Conservation (phyloP, 345 rosid genomes). For the Syzygium jambos region DNA sequence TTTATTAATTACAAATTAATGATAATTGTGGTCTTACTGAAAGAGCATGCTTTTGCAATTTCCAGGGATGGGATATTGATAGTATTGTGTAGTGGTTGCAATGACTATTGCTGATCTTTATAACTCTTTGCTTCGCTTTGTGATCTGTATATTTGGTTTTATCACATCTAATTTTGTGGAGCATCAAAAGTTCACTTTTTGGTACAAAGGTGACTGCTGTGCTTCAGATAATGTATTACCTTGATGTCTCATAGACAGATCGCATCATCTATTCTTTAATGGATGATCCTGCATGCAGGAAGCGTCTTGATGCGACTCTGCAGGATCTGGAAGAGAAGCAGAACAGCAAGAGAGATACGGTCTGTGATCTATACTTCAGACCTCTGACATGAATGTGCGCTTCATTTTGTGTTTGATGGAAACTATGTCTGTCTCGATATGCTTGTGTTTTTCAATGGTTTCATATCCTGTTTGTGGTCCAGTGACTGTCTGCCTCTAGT, state of each 20-base stretch:
- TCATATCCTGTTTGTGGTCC: background rate
- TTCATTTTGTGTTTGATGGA: background rate
- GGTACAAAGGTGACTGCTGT: background rate
- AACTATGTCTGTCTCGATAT: background rate
- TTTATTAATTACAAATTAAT: background rate
- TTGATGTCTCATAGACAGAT: background rate
- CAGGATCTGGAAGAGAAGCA: slow-evolving; percentile 95
- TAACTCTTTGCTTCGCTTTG: background rate
- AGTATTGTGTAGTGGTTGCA: background rate
- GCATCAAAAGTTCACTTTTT: background rate
- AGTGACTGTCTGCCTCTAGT: background rate
- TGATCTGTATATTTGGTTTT: background rate
- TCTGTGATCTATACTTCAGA: slow-evolving; percentile 14
- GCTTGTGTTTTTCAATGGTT: background rate
- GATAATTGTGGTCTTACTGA: background rate
- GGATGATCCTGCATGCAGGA: slow-evolving; percentile 31
- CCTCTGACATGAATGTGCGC: background rate
- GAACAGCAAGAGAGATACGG: slow-evolving; percentile 85
- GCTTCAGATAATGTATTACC: background rate
- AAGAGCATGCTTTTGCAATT: background rate
- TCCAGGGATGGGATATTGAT: background rate
- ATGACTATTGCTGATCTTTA: background rate
- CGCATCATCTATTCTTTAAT: background rate
- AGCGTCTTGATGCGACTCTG: slow-evolving; percentile 77
- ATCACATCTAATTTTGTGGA: background rate